phyloP scores from a whole-genome alignment of 768 basidiomycete genomes.

The Phylloporus scabripes region DNA sequence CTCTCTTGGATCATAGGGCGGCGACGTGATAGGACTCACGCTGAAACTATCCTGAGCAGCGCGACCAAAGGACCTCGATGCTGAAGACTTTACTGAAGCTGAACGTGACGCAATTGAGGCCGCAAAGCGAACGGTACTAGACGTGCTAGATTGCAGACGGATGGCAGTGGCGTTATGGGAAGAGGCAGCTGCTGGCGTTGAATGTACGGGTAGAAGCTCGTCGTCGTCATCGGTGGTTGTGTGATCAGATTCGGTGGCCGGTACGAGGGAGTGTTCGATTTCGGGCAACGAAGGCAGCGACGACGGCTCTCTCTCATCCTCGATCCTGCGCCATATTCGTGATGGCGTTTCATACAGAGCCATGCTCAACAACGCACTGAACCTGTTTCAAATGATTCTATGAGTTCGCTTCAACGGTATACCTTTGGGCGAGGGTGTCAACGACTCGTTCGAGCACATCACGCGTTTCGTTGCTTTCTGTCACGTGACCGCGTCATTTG shows the following conservation, averaged over 20 bases:
- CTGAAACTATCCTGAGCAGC: conserved; percentile 50
- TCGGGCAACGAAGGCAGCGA: conserved; percentile 73
- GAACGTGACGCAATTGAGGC: conserved; percentile 47
- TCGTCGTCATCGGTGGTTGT: conserved; percentile 39
- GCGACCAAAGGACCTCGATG: conserved; percentile 33
- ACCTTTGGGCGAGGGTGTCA: not conserved
- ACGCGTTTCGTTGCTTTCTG: conserved; percentile 15
- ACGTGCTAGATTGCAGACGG: conserved; percentile 47
- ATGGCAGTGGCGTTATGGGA: conserved; percentile 48
- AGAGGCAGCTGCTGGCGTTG: conserved; percentile 53
- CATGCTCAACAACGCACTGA: conserved; percentile 25
- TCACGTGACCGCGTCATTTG: conserved; percentile 24
- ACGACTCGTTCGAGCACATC: not conserved
- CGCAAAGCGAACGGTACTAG: conserved; percentile 46
- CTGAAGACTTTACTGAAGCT: conserved; percentile 28
- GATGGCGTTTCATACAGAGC: conserved; percentile 75
- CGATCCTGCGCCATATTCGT: conserved; percentile 77
- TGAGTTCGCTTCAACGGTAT: not conserved
- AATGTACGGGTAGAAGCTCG: conserved; percentile 53
- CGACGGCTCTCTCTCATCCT: conserved; percentile 74
- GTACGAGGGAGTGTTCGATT: conserved; percentile 58
- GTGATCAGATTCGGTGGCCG: conserved; percentile 32
- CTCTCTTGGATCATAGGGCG: conserved; percentile 36
- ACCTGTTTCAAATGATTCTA: conserved; percentile 1
- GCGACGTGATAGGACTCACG: conserved; percentile 50